phyloP scores from a whole-genome alignment of 768 basidiomycete genomes.

The Pleurotus eryngii region DNA sequence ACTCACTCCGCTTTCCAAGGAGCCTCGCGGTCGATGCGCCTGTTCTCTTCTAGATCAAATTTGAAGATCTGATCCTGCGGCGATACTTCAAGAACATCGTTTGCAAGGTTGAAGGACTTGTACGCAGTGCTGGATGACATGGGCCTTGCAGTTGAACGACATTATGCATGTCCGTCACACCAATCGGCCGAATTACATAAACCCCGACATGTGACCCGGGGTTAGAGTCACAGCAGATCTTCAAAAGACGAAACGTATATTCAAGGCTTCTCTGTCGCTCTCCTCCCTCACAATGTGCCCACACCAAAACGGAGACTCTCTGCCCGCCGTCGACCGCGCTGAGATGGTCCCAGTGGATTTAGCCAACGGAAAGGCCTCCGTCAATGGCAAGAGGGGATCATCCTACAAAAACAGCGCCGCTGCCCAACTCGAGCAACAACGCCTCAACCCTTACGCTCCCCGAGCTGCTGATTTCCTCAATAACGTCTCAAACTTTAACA shows the following conservation, averaged over 20 bases:
- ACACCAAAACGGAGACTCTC: conserved; percentile 47
- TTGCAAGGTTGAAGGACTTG: conserved; percentile 69
- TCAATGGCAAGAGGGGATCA: conserved; percentile 43
- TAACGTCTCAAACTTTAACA: conserved; percentile 91
- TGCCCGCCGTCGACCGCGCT: conserved; percentile 33
- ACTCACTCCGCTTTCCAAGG: conserved; percentile 89
- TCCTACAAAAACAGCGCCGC: conserved; percentile 32
- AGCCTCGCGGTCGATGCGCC: conserved; percentile 57
- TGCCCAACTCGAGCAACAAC: conserved; percentile 31
- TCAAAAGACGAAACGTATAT: no score
- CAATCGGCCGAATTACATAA: no score
- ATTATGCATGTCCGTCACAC: no score
- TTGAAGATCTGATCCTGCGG: conserved; percentile 79
- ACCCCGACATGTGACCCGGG: no score
- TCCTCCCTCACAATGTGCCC: conserved; percentile 54
- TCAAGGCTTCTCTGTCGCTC: not conserved
- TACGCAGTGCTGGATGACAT: conserved; percentile 52
- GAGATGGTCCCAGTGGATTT: conserved; percentile 77
- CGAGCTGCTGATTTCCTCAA: conserved; percentile 91
- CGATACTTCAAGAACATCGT: conserved; percentile 67
- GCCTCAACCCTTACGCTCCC: conserved; percentile 81
- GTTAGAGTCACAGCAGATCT: no score
- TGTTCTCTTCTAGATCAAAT: conserved; percentile 69
- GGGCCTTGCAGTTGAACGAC: no score
- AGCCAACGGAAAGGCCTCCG: conserved; percentile 36